phyloP scores from a whole-genome alignment of 2,329 filamentous ascomycete species.

The Aspergillus alliaceus region DNA sequence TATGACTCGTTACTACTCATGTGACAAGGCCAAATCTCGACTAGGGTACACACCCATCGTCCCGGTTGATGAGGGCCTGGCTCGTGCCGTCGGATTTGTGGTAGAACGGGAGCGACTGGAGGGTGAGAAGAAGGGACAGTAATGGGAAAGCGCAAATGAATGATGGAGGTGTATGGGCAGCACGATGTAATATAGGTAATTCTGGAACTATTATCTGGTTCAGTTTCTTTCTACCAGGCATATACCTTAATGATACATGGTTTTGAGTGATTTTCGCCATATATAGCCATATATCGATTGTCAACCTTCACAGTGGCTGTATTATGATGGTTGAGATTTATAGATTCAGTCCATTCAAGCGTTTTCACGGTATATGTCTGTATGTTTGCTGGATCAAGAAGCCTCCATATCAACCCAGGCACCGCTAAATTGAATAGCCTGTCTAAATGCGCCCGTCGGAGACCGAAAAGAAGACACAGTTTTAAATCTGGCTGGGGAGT shows the following conservation, averaged over 20 bases:
- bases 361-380: too few relatives aligned
- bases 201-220: not conserved
- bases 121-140: conserved; percentile 43
- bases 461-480: too few relatives aligned
- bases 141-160: conserved; percentile 11
- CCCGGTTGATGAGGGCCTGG: conserved; percentile 47
- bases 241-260: conserved; percentile 9
- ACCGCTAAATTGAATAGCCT: too few relatives aligned
- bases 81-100: conserved; percentile 46
- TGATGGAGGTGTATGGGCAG: not conserved
- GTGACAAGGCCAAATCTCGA: conserved; percentile 47
- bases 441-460: too few relatives aligned
- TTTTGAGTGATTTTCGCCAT: not conserved
- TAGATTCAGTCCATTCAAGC: not conserved
- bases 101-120: conserved; percentile 33
- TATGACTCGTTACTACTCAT: conserved; percentile 50
- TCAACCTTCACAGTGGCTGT: not conserved
- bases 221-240: conserved; percentile 1
- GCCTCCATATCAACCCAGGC: too few relatives aligned
- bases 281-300: not conserved
- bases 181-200: conserved; percentile 18
- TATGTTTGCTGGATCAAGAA: too few relatives aligned
- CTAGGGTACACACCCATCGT: conserved; percentile 48
- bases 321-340: not conserved
- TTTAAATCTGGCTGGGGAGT: too few relatives aligned